Evolutionary conservation across 148 eudicot species (phyloP).

Genomic region (Amaranthus palmeri): DNA sequence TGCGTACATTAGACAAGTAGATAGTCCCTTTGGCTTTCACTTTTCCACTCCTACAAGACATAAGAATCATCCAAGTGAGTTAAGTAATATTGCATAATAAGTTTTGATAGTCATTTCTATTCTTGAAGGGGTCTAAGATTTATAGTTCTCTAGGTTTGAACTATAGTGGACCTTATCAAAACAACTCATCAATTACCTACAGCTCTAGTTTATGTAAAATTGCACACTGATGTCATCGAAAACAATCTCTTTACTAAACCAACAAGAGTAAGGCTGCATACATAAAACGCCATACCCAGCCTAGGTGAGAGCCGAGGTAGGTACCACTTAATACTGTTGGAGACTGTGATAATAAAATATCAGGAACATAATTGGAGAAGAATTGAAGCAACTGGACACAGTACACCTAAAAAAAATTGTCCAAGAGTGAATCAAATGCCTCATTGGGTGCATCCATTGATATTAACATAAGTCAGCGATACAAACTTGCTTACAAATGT

Average conservation of each 20-base stretch:
- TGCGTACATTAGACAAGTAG: conserved; percentile 82
- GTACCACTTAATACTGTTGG: too few relatives aligned
- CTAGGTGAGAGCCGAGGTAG: not conserved
- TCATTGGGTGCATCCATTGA: not conserved
- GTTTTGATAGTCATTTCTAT: not conserved
- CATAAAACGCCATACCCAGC: too few relatives aligned
- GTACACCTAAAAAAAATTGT: not conserved
- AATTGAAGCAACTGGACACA: not conserved
- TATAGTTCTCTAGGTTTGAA: too few relatives aligned
- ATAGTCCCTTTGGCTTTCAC: conserved; percentile 80
- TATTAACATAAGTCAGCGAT: not conserved
- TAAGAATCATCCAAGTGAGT: conserved; percentile 11
- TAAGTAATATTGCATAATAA: not conserved
- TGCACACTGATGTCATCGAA: too few relatives aligned
- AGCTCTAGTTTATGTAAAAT: too few relatives aligned
- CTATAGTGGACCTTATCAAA: too few relatives aligned
- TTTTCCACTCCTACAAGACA: conserved; percentile 52
- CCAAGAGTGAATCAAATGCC: not conserved
- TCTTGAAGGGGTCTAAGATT: not conserved
- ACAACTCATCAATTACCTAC: too few relatives aligned
- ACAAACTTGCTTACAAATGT: not conserved
- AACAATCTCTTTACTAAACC: too few relatives aligned
- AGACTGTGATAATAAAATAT: not conserved
- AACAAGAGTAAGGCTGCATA: too few relatives aligned
- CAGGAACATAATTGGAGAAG: not conserved